Percentiles rank a stretch among this genome's conserved stretches.
Conservation (phyloP, 2,329 filamentous ascomycete species). For the Fusarium albosuccineum region DNA sequence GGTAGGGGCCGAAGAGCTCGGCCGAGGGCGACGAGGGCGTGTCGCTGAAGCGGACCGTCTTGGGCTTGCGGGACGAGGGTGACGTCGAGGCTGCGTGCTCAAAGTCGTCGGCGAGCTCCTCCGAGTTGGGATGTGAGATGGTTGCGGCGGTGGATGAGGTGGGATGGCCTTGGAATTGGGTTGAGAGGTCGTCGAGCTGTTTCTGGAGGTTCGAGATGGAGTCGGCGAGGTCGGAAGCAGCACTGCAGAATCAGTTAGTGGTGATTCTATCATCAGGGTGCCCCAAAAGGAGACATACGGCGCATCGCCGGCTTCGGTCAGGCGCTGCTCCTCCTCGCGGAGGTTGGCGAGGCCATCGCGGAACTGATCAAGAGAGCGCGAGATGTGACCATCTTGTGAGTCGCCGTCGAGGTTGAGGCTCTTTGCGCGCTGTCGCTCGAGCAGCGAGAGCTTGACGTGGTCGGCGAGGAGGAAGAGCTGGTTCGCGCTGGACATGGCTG, state of each 20-base stretch:
- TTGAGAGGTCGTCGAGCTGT: constrained; percentile 81
- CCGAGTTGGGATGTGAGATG: constrained; percentile 73
- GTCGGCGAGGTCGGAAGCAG: constrained; percentile 66
- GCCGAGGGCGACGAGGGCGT: constrained; percentile 59
- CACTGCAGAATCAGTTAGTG: constrained; percentile 50
- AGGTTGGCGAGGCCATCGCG: constrained; percentile 81
- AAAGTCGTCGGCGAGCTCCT: constrained; percentile 73
- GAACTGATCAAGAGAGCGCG: constrained; percentile 88
- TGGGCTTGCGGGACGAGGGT: constrained; percentile 58
- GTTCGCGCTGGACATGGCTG: constrained; percentile 64
- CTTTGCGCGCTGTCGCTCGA: constrained; percentile 90
- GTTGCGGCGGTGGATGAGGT: constrained; percentile 63
- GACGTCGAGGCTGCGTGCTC: constrained; percentile 67
- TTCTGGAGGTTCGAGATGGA: constrained; percentile 76
- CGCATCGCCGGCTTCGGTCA: constrained; percentile 74
- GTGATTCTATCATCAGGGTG: neutral
- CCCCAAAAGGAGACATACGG: constrained; percentile 59
- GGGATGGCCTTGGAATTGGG: constrained; percentile 81
- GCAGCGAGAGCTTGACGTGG: constrained; percentile 94
- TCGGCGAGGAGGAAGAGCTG: constrained; percentile 95
- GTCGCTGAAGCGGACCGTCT: constrained; percentile 91
- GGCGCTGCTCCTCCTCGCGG: constrained; percentile 71
- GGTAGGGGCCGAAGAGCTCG: constrained; percentile 70
- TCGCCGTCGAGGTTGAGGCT: constrained; percentile 82
- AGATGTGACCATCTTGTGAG: constrained; percentile 89